Evolutionary conservation across 106 monocot genomes (phyloP).

Genomic region (Apostasia ramifera): DNA sequence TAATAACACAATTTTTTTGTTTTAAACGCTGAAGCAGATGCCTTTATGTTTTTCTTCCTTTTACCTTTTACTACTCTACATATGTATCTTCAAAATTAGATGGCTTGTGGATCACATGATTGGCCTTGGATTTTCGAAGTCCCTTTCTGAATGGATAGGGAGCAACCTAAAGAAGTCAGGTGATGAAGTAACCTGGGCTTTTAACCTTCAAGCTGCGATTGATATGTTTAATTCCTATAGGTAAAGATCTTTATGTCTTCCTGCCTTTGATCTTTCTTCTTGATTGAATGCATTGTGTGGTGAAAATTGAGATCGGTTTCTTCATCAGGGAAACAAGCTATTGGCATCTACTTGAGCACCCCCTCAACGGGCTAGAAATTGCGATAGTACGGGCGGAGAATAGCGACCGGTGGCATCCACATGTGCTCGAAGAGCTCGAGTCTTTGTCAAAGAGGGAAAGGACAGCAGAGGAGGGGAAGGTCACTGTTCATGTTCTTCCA

Average conservation of each 20-base stretch:
- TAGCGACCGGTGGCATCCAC: conserved; percentile 69
- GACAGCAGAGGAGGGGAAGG: conserved; percentile 43
- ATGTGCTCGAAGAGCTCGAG: conserved; percentile 37
- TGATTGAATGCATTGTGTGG: not conserved
- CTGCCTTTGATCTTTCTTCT: not conserved
- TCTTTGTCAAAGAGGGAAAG: conserved; percentile 21
- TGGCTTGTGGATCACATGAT: conserved; percentile 94
- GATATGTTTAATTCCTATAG: conserved; percentile 85
- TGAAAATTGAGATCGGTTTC: not conserved
- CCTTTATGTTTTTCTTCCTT: not conserved
- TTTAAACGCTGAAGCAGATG: not conserved
- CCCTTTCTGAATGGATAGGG: conserved; percentile 88
- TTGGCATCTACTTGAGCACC: conserved; percentile 74
- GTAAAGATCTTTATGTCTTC: conserved; percentile 18
- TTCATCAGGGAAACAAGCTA: conserved; percentile 69
- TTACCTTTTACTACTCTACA: not conserved
- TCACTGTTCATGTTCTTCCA: conserved; percentile 61
- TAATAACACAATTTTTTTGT: not conserved
- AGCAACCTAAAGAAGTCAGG: conserved; percentile 79
- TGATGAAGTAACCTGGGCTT: conserved; percentile 62
- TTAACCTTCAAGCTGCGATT: conserved; percentile 73
- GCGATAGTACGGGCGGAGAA: conserved; percentile 75
- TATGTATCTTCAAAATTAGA: conserved; percentile 24
- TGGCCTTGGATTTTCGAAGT: conserved; percentile 71
- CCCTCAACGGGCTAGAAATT: conserved; percentile 72